These are phyloP conservation scores for Arthrobotrys iridis DNA, from an alignment of 2,329 filamentous ascomycete species.

Conservation along the genomic window DNA sequence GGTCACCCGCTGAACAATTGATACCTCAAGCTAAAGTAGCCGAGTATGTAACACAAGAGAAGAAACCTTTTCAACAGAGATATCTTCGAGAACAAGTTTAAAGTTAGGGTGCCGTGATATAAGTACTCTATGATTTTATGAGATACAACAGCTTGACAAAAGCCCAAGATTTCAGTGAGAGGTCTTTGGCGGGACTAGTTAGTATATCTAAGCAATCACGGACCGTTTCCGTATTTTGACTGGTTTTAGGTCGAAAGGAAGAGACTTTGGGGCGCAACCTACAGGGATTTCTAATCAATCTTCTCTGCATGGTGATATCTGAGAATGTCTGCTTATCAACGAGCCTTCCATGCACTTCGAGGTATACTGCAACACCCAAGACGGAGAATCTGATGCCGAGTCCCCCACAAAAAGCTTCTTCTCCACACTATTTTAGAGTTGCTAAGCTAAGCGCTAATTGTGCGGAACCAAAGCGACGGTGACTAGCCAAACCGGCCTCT, in stretches of 20 bases:
- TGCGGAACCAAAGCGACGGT: constrained; percentile 26
- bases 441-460: constrained; percentile 46
- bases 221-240: constrained; percentile 1
- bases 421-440: constrained; percentile 35
- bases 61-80: not conserved
- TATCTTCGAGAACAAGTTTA: not conserved
- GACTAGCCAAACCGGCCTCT: constrained; percentile 18
- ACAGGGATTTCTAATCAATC: constrained; percentile 27
- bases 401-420: constrained; percentile 54
- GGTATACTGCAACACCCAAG: constrained; percentile 8
- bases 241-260: constrained; percentile 36
- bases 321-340: constrained; percentile 31
- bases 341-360: not conserved
- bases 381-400: constrained; percentile 53
- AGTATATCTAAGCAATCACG: not conserved
- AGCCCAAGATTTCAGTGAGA: not conserved
- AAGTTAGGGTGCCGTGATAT: too few relatives aligned
- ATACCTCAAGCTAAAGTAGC: not conserved
- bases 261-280: constrained; percentile 9
- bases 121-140: not conserved
- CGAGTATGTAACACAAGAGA: not conserved
- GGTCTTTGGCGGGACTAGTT: not conserved
- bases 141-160: not conserved
- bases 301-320: constrained; percentile 12
- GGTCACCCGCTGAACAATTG: constrained; percentile 1